Evolutionary conservation across 768 basidiomycete genomes (phyloP).

Genomic region (Lentinula detonsa): DNA sequence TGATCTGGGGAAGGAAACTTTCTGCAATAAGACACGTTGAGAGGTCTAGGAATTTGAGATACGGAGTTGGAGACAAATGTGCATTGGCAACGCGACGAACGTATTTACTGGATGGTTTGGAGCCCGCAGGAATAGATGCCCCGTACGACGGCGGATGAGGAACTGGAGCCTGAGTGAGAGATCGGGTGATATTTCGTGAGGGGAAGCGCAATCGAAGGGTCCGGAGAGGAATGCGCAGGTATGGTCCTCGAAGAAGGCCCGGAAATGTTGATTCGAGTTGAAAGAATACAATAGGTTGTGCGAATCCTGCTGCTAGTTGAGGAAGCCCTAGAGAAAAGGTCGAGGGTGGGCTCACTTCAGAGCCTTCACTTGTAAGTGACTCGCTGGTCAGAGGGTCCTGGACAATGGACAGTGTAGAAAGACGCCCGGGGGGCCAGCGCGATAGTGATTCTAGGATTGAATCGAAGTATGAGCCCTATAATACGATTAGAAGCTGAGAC

Average conservation of each 20-base stretch:
- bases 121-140: neutral
- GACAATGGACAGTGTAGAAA: slow-evolving; percentile 52
- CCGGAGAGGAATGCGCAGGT: slow-evolving; percentile 44
- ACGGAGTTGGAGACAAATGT: slow-evolving; percentile 20
- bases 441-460: slow-evolving; percentile 57
- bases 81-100: neutral
- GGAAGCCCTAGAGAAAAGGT: slow-evolving; percentile 5
- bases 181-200: slow-evolving; percentile 45
- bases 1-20: slow-evolving; percentile 46
- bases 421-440: slow-evolving; percentile 45
- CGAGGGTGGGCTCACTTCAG: slow-evolving; percentile 13
- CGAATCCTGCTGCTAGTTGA: slow-evolving; percentile 35
- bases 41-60: slow-evolving; percentile 63
- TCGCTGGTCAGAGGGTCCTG: slow-evolving; percentile 47
- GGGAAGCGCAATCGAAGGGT: slow-evolving; percentile 71
- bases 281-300: slow-evolving; percentile 88
- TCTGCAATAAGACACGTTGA: slow-evolving; percentile 60
- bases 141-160: slow-evolving; percentile 8
- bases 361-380: slow-evolving; percentile 6
- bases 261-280: slow-evolving; percentile 48
- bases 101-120: neutral
- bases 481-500: neutral
- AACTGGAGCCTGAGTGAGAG: slow-evolving; percentile 24
- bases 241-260: slow-evolving; percentile 36
- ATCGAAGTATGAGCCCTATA: slow-evolving; percentile 80